phyloP scores from a whole-genome alignment of 2,329 filamentous ascomycete genomes.

The Microdochium nivale region DNA sequence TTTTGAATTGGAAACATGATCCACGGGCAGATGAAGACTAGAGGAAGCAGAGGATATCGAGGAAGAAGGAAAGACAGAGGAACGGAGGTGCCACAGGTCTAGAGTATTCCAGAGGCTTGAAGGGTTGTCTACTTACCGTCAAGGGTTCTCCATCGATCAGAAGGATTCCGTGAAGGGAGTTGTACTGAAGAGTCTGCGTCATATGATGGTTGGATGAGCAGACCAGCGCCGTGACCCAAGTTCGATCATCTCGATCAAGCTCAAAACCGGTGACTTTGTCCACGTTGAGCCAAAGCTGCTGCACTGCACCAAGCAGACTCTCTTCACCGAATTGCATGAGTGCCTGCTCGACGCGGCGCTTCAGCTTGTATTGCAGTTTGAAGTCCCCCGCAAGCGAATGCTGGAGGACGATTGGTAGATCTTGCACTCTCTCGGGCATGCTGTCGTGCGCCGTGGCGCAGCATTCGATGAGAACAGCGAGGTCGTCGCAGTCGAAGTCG shows the following conservation, averaged over 20 bases:
- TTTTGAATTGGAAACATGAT: too few species aligned
- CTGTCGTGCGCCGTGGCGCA: constrained; percentile 34
- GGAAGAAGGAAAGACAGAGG: too few species aligned
- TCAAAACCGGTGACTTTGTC: constrained; percentile 18
- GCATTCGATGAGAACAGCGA: constrained; percentile 15
- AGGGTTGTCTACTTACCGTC: constrained; percentile 17
- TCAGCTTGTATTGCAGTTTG: constrained; percentile 28
- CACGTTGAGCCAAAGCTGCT: constrained; percentile 31
- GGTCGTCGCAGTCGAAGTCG: constrained; percentile 3
- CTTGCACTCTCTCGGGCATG: constrained; percentile 23
- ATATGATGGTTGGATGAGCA: neutral
- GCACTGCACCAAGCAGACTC: constrained; percentile 24
- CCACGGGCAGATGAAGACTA: too few species aligned
- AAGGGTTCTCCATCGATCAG: constrained; percentile 38
- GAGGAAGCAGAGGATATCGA: too few species aligned
- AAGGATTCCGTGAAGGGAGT: constrained; percentile 37
- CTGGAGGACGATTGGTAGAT: constrained; percentile 22
- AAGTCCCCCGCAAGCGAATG: constrained; percentile 36
- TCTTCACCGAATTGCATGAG: constrained; percentile 14
- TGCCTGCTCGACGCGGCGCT: constrained; percentile 20
- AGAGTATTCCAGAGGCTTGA: constrained; percentile 22
- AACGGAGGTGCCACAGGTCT: too few species aligned
- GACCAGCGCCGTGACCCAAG: neutral
- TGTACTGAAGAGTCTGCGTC: constrained; percentile 27
- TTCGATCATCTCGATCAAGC: neutral